Evolutionary conservation across 1,284 basidiomycete species (phyloP).

Genomic region (Cerioporus squamosus): DNA sequence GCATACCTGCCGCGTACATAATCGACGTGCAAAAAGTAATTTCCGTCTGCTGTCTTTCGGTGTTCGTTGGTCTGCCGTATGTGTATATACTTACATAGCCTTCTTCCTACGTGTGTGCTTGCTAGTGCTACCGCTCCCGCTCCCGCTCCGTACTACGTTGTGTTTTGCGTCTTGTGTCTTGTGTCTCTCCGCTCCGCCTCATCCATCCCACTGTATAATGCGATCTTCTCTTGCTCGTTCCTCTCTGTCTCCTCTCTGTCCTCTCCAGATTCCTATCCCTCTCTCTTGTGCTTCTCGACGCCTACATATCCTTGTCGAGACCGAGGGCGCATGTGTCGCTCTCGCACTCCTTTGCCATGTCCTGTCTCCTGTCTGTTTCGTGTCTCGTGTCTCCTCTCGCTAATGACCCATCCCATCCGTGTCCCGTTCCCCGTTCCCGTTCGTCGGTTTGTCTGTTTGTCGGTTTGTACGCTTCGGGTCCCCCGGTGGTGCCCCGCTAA

Average conservation of each 20-base stretch:
- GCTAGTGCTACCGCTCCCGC: no score
- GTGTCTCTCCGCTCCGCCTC: neutral
- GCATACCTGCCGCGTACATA: conserved; percentile 22
- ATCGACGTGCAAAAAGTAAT: neutral
- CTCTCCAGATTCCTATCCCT: neutral
- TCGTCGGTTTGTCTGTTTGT: neutral
- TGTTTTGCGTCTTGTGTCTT: neutral
- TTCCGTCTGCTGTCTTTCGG: neutral
- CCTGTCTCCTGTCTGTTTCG: neutral
- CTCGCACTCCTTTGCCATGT: neutral
- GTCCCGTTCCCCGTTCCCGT: neutral
- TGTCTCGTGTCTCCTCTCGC: neutral
- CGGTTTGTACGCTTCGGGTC: neutral
- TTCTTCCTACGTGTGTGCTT: no score
- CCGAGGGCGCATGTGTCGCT: neutral
- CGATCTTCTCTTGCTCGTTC: neutral
- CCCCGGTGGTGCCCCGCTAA: no score
- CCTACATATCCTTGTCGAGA: conserved; percentile 25
- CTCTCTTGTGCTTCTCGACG: conserved; percentile 11
- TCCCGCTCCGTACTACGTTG: neutral
- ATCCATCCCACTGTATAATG: conserved; percentile 7
- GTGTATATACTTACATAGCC: no score
- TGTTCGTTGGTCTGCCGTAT: no score
- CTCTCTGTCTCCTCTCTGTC: neutral
- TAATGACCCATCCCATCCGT: conserved; percentile 1